Evolutionary conservation across 2,329 filamentous ascomycete species (phyloP).

Genomic region (Alternaria conjuncta): DNA sequence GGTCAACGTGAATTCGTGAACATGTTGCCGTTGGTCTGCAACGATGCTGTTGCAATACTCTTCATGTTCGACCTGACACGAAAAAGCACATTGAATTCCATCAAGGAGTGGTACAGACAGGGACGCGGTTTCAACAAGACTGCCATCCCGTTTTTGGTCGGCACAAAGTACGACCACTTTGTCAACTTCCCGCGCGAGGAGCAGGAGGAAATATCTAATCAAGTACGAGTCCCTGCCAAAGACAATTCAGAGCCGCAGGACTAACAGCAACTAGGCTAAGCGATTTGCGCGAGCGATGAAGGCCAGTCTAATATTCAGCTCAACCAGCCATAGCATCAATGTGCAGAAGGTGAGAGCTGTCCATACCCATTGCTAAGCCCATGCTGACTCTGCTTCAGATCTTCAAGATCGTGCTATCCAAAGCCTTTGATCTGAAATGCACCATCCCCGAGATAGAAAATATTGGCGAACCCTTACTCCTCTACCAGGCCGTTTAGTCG

Average conservation of each 20-base stretch:
- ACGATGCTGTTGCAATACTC: conserved; percentile 95
- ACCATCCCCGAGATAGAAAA: conserved; percentile 99
- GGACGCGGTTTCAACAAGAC: conserved; percentile 99
- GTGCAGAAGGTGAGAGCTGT: conserved; percentile 82
- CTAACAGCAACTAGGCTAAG: conserved; percentile 68
- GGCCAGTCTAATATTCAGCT: conserved; percentile 96
- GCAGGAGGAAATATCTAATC: conserved; percentile 97
- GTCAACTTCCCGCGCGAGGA: conserved; percentile 98
- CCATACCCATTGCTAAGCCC: neutral
- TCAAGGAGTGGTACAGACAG: conserved; percentile 99
- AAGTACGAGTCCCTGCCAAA: conserved; percentile 61
- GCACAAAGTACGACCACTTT: conserved; percentile 99
- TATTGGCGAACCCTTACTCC: conserved; percentile 89
- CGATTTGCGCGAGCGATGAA: conserved; percentile 99
- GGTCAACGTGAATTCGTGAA: conserved; percentile 99
- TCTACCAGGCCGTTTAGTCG: conserved; percentile 67
- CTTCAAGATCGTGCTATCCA: conserved; percentile 98
- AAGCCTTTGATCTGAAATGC: conserved; percentile 98
- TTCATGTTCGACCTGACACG: conserved; percentile 99
- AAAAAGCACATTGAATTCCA: conserved; percentile 98
- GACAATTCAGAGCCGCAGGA: neutral
- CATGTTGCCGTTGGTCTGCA: conserved; percentile 99
- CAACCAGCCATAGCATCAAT: conserved; percentile 98
- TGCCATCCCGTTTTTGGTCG: conserved; percentile 96
- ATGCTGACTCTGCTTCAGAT: conserved; percentile 67